phyloP scores from a whole-genome alignment of 257 asterid species.

The Solanum medicagineum region DNA sequence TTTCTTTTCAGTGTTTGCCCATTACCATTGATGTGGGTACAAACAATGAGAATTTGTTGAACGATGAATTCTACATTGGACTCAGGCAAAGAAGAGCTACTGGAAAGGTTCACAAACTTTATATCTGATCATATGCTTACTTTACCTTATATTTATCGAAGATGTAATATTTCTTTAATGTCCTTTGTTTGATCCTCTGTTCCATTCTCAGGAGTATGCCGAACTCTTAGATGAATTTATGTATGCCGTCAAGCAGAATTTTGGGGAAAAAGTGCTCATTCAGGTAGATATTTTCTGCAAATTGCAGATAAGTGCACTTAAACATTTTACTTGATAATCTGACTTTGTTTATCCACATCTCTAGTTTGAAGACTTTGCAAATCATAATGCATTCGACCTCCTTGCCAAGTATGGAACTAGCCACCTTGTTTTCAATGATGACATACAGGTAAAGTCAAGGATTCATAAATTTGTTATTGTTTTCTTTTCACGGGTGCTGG shows the following conservation, averaged over 20 bases:
- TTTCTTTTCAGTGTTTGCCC: slow-evolving; percentile 56
- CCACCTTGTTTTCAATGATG: slow-evolving; percentile 80
- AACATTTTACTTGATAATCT: background rate
- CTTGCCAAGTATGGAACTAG: slow-evolving; percentile 58
- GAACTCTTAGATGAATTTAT: slow-evolving; percentile 74
- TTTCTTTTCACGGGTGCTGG: background rate
- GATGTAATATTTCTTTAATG: background rate
- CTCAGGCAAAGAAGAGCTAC: slow-evolving; percentile 63
- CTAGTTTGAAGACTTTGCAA: slow-evolving; percentile 86
- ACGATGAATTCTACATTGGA: slow-evolving; percentile 67
- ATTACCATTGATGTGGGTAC: slow-evolving; percentile 79
- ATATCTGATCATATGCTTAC: background rate
- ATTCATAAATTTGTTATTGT: background rate
- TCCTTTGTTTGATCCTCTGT: background rate
- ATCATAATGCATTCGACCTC: slow-evolving; percentile 81
- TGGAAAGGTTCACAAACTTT: slow-evolving; percentile 42
- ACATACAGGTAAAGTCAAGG: slow-evolving; percentile 43
- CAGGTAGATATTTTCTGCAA: slow-evolving; percentile 30
- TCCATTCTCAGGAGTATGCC: slow-evolving; percentile 46
- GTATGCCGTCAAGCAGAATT: slow-evolving; percentile 72
- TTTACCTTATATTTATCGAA: background rate
- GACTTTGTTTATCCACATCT: background rate
- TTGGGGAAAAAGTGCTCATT: slow-evolving; percentile 77
- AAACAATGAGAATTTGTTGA: slow-evolving; percentile 56
- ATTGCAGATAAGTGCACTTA: background rate